These are phyloP conservation scores for Tylopilus orsonianus DNA, from an alignment of 1,284 basidiomycete genomes.

Conservation along the genomic window DNA sequence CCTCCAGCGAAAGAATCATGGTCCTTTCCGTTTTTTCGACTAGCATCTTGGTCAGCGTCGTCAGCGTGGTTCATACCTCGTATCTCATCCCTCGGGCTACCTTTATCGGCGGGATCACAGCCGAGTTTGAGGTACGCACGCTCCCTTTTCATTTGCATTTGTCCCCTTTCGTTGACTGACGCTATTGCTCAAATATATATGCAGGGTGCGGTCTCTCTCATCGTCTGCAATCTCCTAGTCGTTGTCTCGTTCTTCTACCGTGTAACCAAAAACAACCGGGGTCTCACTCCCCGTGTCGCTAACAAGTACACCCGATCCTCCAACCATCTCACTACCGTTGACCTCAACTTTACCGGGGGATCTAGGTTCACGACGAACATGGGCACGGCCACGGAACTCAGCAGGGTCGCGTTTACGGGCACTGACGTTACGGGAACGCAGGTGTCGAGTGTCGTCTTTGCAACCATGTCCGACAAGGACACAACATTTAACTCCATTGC, in stretches of 20 bases:
- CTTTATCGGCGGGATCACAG: slow-evolving; percentile 13
- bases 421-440: slow-evolving; percentile 11
- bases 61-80: slow-evolving; percentile 28
- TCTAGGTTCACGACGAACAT: slow-evolving; percentile 3
- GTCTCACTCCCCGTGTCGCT: slow-evolving; percentile 4
- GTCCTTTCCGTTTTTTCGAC: slow-evolving; percentile 30
- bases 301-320: slow-evolving; percentile 7
- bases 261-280: slow-evolving; percentile 4
- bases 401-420: background rate
- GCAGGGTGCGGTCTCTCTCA: slow-evolving; percentile 27
- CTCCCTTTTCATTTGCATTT: background rate
- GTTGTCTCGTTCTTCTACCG: slow-evolving; percentile 29
- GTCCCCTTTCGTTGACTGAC: background rate
- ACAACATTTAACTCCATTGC: slow-evolving; percentile 7
- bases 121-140: slow-evolving; percentile 26
- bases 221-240: slow-evolving; percentile 36
- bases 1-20: slow-evolving; percentile 27
- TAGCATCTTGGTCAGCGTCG: slow-evolving; percentile 28
- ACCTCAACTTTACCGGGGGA: slow-evolving; percentile 16
- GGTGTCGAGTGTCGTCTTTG: slow-evolving; percentile 14
- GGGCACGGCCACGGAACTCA: background rate
- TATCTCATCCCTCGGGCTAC: slow-evolving; percentile 17
- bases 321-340: slow-evolving; percentile 26
- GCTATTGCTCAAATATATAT: background rate
- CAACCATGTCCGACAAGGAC: background rate